Base-by-base conservation (phyloP, 371 early-diverging fungal species). In the Zychaea mexicana region DNA sequence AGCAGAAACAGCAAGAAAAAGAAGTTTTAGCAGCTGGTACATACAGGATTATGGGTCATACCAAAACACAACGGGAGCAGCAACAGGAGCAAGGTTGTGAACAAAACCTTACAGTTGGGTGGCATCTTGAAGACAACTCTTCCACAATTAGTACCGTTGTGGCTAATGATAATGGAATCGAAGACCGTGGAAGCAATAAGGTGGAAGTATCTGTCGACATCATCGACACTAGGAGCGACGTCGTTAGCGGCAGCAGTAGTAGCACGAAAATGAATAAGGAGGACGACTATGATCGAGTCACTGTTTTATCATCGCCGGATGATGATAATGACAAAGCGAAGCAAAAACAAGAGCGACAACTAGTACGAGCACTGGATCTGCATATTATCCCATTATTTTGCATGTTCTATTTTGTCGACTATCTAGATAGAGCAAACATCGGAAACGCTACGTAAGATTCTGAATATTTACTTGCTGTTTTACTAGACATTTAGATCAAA, bases 371-470 rank as follows among this genome's bases (percentile, higher is more conserved):
- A n/a, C 30, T 81, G 12, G 81, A 81, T 47, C 38, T 57, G 17
- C 66, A 69, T n/a, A 74, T 78, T 30, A 69, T 81, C 64, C 81
- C 81, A 3, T 60, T 78, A 27, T 71, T 81, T 45, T 76, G 81
- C 39, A 15, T 73, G 7, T 74, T 81, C 59, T 81, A 81, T 55
- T 81, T 78, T 66, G 66, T 72, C 17, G 79, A 79, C 56, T 72
- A 55, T 55, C 26, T 66, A 1, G 70, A 70, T 49, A 49, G 70
- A 7, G 38, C 66, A 4, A 70, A 70, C 26, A 59, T 70, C 36
- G 62, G 66, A 2, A 70, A 70, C 47, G 70, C 70, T 26, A 52
- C 60, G 70, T 70, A 69, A 9, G 61, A 42, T 19, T 2, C 2
- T 15, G n/a, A n/a, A n/a, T n/a, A 5, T 27, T 2, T 28, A 26